Base-by-base conservation (phyloP, 2,329 filamentous ascomycete species). In the Colletotrichum paranaense region DNA sequence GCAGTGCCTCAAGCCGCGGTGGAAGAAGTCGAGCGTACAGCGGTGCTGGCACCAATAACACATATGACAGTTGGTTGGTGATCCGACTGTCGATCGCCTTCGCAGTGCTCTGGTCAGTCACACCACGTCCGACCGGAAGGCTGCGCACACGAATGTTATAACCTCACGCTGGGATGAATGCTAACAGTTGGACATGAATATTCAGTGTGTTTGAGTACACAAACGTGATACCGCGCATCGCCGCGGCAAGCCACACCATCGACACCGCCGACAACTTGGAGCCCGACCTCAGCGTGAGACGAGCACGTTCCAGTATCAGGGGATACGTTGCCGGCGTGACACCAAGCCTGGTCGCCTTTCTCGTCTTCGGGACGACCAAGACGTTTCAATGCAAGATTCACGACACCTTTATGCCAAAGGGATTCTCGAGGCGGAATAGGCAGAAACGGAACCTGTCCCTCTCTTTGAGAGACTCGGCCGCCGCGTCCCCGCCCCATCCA, bases 1-100 rank as follows among this genome's bases (percentile, higher is more conserved):
- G 60, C 4, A 73, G 46, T 52, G 55, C 5, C 6, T 65, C 70
- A 24, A 65, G 67, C 24, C 70, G 70, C 2, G 69, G 69, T 16
- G 67, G 49, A 5, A 46, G 62, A 26, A 73, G 67, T 42, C 55
- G 56, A 24, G 76, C 76, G 30, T 75, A 67, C 58, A 71, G 68
- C 26, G 62, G 52, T 30, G 58, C 56, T 55, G 75, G 59, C 52
- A 64, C 66, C 58, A 60, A 70, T 59, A 82, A 78, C 22, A 85
- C 86, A 12, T 87, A 87, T 74, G 85, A 87, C 74, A 81, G 78
- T 52, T 86, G 84, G 80, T 80, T 87, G 7, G 76, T 87, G 5
- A 78, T 83, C 9, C 83, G 86, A 8, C 86, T 87, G 67, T 81
- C 82, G 1, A 80, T 87, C 12, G 85, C 81, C 3, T 87, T 87